Percentiles rank a stretch among this genome's conserved stretches.
These are phyloP conservation scores for Ustilago tritici DNA, from an alignment of 1,284 basidiomycete species.

Conservation along the genomic window DNA sequence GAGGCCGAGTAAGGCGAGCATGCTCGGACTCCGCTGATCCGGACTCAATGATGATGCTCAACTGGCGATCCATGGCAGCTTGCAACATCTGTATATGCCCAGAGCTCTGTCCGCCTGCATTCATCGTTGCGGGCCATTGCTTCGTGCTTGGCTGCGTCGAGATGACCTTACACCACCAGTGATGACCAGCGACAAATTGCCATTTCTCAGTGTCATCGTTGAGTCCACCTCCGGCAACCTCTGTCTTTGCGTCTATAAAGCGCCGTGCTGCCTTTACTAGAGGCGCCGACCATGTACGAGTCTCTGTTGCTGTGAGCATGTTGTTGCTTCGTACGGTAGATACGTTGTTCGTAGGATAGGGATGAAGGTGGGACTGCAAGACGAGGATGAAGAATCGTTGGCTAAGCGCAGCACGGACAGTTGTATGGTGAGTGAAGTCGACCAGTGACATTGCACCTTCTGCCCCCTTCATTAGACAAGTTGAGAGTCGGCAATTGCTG, in stretches of 20 bases:
- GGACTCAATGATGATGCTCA: conserved; percentile 28
- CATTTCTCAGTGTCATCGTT: conserved; percentile 10
- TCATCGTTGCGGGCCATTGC: not conserved
- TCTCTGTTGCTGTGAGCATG: conserved; percentile 32
- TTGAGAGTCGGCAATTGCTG: not conserved
- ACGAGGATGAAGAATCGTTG: not conserved
- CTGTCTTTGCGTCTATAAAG: not conserved
- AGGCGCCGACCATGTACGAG: conserved; percentile 22
- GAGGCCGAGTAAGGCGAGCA: not conserved
- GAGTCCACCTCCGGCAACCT: not conserved
- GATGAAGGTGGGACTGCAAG: not conserved
- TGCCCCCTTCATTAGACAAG: not conserved
- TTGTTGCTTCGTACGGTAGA: not conserved
- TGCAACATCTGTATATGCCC: not conserved
- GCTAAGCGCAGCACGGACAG: not conserved
- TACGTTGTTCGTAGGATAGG: not conserved
- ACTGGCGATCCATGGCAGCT: conserved; percentile 1
- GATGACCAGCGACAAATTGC: conserved; percentile 31
- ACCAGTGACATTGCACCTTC: not conserved
- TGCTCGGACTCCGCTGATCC: conserved; percentile 11
- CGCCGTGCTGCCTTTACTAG: conserved; percentile 15
- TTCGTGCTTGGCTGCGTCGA: conserved; percentile 27
- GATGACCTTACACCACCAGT: conserved; percentile 27
- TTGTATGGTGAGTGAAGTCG: not conserved
- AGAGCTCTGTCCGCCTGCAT: not conserved